Conservation (phyloP, 1,139 yeast species). For the Sugiyamaella paludigena region DNA sequence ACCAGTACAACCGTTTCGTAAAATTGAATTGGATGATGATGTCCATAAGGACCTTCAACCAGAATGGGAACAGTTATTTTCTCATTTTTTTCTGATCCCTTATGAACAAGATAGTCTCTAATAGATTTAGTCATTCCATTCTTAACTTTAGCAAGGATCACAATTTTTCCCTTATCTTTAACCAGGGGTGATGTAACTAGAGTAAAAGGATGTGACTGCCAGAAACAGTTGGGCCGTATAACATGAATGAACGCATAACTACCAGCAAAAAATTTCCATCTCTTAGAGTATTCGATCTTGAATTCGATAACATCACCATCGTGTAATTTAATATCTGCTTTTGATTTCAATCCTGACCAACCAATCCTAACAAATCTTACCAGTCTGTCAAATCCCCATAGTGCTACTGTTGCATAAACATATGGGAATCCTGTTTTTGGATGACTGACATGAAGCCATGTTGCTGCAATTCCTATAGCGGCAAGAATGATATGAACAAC, state of each 20-base stretch:
- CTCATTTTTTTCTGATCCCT: conserved; percentile 20
- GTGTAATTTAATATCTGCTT: conserved; percentile 38
- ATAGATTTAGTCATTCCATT: conserved; percentile 32
- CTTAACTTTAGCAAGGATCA: conserved; percentile 33
- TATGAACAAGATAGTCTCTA: conserved; percentile 12
- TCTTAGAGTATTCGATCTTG: conserved; percentile 28
- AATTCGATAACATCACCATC: conserved; percentile 32
- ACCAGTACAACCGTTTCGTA: conserved; percentile 52
- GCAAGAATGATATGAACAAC: conserved; percentile 58
- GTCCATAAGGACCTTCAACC: conserved; percentile 61
- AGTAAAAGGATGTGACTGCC: conserved; percentile 73
- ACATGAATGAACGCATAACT: conserved; percentile 59
- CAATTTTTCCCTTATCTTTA: conserved; percentile 29
- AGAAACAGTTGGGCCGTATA: conserved; percentile 39
- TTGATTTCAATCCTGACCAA: conserved; percentile 43
- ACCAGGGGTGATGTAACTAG: conserved; percentile 38
- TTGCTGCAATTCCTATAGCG: conserved; percentile 52
- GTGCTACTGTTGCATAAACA: conserved; percentile 37
- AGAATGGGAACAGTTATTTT: conserved; percentile 24
- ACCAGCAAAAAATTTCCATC: conserved; percentile 54
- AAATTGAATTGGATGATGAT: conserved; percentile 46
- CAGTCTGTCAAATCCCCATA: conserved; percentile 45
- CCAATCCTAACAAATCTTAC: conserved; percentile 39
- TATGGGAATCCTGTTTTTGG: conserved; percentile 37
- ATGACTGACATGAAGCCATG: conserved; percentile 53